phyloP scores from a whole-genome alignment of 192 early-diverging fungal species.

The Geosiphon pyriformis region DNA sequence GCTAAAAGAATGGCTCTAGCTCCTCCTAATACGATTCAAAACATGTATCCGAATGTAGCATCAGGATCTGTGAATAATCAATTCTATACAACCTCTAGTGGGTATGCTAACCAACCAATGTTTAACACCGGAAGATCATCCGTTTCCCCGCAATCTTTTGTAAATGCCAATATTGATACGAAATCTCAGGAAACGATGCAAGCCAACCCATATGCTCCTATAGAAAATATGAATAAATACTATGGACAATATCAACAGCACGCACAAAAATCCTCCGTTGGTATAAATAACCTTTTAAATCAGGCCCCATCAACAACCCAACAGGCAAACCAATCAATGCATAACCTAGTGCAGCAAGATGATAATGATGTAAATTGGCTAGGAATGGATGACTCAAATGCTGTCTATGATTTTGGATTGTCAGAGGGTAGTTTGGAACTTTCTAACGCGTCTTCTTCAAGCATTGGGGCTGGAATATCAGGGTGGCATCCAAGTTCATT shows the following conservation, averaged over 20 bases:
- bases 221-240: slow-evolving; percentile 19
- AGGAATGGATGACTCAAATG: slow-evolving; percentile 10
- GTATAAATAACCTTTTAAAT: slow-evolving; percentile 19
- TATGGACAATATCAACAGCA: slow-evolving; percentile 16
- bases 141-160: slow-evolving; percentile 1
- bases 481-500: slow-evolving; percentile 11
- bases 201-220: slow-evolving; percentile 14
- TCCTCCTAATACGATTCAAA: neutral
- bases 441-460: neutral
- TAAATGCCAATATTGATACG: slow-evolving; percentile 7
- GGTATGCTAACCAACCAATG: slow-evolving; percentile 4
- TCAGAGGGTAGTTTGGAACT: neutral
- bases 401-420: slow-evolving; percentile 20
- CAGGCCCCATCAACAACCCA: neutral
- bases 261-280: neutral
- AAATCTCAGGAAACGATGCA: slow-evolving; percentile 11
- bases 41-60: slow-evolving; percentile 11
- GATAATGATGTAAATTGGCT: slow-evolving; percentile 18
- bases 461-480: neutral
- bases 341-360: neutral
- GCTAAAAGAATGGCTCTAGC: slow-evolving; percentile 19
- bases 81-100: neutral
- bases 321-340: slow-evolving; percentile 8
- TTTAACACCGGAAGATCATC: slow-evolving; percentile 8
- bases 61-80: slow-evolving; percentile 12